phyloP scores from a whole-genome alignment of 805 yeast genomes.

The Candida piceae region DNA sequence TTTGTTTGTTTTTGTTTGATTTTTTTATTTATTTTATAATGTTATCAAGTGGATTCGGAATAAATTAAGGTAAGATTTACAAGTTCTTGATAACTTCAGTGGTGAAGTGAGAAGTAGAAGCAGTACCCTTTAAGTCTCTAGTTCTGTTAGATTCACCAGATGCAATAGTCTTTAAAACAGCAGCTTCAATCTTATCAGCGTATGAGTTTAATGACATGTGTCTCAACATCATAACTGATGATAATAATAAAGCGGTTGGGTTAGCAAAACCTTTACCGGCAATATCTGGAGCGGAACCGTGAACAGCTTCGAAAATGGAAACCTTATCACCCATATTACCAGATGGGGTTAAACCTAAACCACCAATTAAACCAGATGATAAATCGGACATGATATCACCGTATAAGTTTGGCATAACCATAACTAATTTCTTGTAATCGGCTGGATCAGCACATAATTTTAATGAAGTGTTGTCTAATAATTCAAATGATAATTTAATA shows the following conservation, averaged over 20 bases:
- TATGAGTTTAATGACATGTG: constrained; percentile 86
- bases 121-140: constrained; percentile 90
- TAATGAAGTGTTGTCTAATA: constrained; percentile 93
- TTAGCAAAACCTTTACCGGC: constrained; percentile 98
- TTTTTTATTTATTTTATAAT: background rate
- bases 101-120: constrained; percentile 86
- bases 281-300: constrained; percentile 99
- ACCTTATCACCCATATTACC: constrained; percentile 99
- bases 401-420: constrained; percentile 98
- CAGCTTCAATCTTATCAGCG: constrained; percentile 83
- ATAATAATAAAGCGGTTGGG: constrained; percentile 95
- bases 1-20: too few species aligned
- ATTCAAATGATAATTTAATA: constrained; percentile 74
- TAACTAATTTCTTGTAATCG: constrained; percentile 79
- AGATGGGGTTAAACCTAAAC: constrained; percentile 97
- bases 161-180: constrained; percentile 86
- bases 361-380: constrained; percentile 97
- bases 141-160: constrained; percentile 96
- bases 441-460: constrained; percentile 85
- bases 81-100: constrained; percentile 80
- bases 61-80: constrained; percentile 28
- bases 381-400: constrained; percentile 99
- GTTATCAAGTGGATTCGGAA: background rate
- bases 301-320: constrained; percentile 98
- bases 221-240: constrained; percentile 98